Conservation (phyloP, 305 asterid species). For the Rubia balearica region DNA sequence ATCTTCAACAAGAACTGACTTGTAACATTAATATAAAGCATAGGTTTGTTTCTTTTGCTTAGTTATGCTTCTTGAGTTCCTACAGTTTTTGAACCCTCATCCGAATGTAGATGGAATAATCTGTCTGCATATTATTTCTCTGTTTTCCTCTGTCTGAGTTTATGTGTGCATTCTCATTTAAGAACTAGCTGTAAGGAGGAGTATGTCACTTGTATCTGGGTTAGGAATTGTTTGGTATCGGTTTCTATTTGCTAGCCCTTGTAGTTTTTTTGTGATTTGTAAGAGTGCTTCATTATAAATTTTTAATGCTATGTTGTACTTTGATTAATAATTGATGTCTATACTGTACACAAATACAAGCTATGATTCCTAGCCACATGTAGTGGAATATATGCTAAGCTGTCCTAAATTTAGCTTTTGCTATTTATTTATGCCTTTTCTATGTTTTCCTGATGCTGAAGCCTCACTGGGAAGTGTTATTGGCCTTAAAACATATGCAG, state of each 20-base stretch:
- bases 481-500: slow-evolving; percentile 33
- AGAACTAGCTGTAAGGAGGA: background rate
- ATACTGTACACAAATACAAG: background rate
- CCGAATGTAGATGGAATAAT: background rate
- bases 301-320: background rate
- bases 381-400: no score
- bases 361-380: background rate
- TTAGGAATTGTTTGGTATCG: background rate
- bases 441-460: background rate
- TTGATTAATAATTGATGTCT: no score
- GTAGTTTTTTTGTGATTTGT: background rate
- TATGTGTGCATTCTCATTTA: background rate
- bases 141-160: background rate
- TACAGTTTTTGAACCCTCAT: background rate
- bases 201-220: background rate
- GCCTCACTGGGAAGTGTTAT: slow-evolving; percentile 6
- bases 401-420: background rate
- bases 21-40: slow-evolving; percentile 81
- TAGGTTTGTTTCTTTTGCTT: slow-evolving; percentile 45
- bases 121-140: background rate
- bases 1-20: slow-evolving; percentile 85
- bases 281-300: background rate
- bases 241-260: no score
- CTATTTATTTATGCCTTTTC: background rate
- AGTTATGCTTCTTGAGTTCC: background rate